A percentile compares a stretch with the other conserved stretches of the same genome.
phyloP scores from a whole-genome alignment of 2,329 filamentous ascomycete genomes.

The Neonectria neomacrospora region DNA sequence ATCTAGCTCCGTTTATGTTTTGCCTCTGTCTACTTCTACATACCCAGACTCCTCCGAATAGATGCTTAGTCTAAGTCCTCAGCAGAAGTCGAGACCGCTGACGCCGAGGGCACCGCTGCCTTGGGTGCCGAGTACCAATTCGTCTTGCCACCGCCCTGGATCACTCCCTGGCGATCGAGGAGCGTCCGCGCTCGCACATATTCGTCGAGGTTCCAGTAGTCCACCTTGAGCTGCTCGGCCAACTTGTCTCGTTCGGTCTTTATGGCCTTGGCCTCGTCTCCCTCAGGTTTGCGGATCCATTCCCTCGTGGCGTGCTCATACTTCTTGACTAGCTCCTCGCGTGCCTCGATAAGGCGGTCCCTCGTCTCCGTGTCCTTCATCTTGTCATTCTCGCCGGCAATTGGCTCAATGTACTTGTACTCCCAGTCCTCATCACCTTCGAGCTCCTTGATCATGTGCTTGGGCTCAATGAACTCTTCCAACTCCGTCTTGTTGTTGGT shows the following conservation, averaged over 20 bases:
- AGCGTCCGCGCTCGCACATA: constrained; percentile 84
- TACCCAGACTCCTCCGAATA: constrained; percentile 4
- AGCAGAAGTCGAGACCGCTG: constrained; percentile 50
- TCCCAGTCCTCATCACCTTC: constrained; percentile 88
- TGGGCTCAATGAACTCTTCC: constrained; percentile 76
- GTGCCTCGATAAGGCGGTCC: constrained; percentile 70
- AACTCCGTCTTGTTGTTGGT: constrained; percentile 85
- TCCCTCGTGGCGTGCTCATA: constrained; percentile 79
- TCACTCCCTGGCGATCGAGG: constrained; percentile 83
- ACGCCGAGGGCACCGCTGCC: constrained; percentile 22
- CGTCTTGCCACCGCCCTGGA: constrained; percentile 74
- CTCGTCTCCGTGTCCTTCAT: constrained; percentile 75
- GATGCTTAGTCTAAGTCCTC: constrained; percentile 59
- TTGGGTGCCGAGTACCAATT: constrained; percentile 70
- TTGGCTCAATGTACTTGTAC: constrained; percentile 84
- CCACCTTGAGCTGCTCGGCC: constrained; percentile 71
- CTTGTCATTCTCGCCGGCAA: constrained; percentile 77
- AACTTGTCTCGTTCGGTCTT: constrained; percentile 70
- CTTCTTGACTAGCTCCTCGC: constrained; percentile 73
- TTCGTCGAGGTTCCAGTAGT: constrained; percentile 92
- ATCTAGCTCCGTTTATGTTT: constrained; percentile 19
- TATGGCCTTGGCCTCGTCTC: constrained; percentile 57
- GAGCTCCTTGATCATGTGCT: constrained; percentile 81
- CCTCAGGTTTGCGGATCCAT: constrained; percentile 71
- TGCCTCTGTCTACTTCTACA: constrained; percentile 20